A percentile compares a stretch with the other conserved stretches of the same genome.
Evolutionary conservation across 2,329 filamentous ascomycete genomes (phyloP).

Genomic region (Beauveria medogensis): DNA sequence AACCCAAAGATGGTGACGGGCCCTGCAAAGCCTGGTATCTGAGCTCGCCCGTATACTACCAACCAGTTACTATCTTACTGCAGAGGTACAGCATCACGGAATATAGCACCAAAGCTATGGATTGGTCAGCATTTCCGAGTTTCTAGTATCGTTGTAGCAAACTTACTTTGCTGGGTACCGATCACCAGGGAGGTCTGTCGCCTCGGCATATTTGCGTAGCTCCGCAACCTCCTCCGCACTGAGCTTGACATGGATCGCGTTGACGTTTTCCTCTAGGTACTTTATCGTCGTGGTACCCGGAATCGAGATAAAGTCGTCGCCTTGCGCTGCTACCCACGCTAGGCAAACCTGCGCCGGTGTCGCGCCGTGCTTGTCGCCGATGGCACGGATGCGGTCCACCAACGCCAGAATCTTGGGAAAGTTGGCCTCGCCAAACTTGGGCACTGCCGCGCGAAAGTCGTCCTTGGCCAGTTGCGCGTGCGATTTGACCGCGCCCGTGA

Average conservation of each 20-base stretch:
- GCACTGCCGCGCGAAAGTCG: slow-evolving; percentile 31
- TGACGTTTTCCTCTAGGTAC: slow-evolving; percentile 39
- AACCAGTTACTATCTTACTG: too few species aligned
- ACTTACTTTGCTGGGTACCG: slow-evolving; percentile 15
- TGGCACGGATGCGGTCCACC: slow-evolving; percentile 37
- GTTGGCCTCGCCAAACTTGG: slow-evolving; percentile 17
- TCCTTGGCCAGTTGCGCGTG: slow-evolving; percentile 32
- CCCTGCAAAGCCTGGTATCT: too few species aligned
- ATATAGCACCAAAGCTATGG: background rate
- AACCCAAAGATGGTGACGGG: too few species aligned
- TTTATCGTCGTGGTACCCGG: slow-evolving; percentile 40
- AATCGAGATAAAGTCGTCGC: slow-evolving; percentile 52
- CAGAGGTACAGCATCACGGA: background rate
- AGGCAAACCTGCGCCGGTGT: slow-evolving; percentile 52
- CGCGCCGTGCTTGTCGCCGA: slow-evolving; percentile 45
- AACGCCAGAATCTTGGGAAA: slow-evolving; percentile 42
- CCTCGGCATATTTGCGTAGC: slow-evolving; percentile 22
- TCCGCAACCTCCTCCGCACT: slow-evolving; percentile 26
- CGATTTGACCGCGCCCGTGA: slow-evolving; percentile 42
- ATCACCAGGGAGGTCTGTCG: slow-evolving; percentile 21
- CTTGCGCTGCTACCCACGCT: slow-evolving; percentile 56
- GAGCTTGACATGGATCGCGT: slow-evolving; percentile 24
- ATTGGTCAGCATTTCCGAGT: background rate
- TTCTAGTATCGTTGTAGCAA: background rate
- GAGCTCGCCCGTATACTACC: too few species aligned